These are phyloP conservation scores for Fistulinella prunicolor DNA, from an alignment of 768 basidiomycete species.

Conservation along the genomic window DNA sequence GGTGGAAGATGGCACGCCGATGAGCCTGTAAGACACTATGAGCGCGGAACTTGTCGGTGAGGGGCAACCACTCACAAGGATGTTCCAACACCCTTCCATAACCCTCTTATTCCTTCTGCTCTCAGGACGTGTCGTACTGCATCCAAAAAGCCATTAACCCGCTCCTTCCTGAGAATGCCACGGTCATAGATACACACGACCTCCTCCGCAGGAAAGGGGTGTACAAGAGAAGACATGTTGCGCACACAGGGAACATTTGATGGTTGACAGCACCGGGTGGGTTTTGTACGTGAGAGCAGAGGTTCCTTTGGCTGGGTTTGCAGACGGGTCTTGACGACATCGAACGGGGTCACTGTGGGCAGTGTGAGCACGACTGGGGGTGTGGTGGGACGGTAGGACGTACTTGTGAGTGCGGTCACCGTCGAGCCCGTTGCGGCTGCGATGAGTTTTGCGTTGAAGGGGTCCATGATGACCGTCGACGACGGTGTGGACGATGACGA, in stretches of 20 bases:
- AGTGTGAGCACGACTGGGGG: slow-evolving; percentile 10
- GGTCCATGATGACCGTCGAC: slow-evolving; percentile 52
- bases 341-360: slow-evolving; percentile 94
- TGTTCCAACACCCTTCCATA: slow-evolving; percentile 96
- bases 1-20: slow-evolving; percentile 89
- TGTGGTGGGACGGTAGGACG: slow-evolving; percentile 21
- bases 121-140: slow-evolving; percentile 77
- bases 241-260: slow-evolving; percentile 53
- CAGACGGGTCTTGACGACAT: slow-evolving; percentile 94
- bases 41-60: neutral
- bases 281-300: slow-evolving; percentile 52
- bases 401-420: slow-evolving; percentile 81
- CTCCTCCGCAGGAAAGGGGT: slow-evolving; percentile 53
- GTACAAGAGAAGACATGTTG: slow-evolving; percentile 72
- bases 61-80: slow-evolving; percentile 58
- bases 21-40: slow-evolving; percentile 49
- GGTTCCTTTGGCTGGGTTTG: slow-evolving; percentile 80
- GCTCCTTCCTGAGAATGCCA: slow-evolving; percentile 65
- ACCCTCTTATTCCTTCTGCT: slow-evolving; percentile 76
- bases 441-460: slow-evolving; percentile 73
- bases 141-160: slow-evolving; percentile 82
- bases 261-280: slow-evolving; percentile 70
- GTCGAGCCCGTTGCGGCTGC: slow-evolving; percentile 79
- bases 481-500: neutral
- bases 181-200: slow-evolving; percentile 80